Conservation (phyloP, 2,329 filamentous ascomycete species). For the Fusarium redolens region DNA sequence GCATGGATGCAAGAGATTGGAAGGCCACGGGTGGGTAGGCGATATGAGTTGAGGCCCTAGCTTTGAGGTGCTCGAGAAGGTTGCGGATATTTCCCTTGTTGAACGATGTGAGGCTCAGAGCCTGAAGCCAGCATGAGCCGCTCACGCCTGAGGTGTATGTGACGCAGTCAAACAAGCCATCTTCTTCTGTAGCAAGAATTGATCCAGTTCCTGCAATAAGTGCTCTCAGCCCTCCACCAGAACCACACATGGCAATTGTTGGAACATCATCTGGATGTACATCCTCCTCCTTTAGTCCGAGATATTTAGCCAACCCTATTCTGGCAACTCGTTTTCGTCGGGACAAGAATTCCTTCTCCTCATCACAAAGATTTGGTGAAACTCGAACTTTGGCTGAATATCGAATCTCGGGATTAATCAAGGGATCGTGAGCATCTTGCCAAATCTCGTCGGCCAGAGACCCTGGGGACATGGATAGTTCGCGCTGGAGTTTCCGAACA, state of each 20-base stretch:
- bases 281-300: constrained; percentile 79
- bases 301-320: constrained; percentile 82
- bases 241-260: constrained; percentile 92
- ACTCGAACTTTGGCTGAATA: constrained; percentile 86
- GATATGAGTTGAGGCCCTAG: constrained; percentile 86
- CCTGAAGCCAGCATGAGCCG: constrained; percentile 94
- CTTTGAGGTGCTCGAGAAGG: constrained; percentile 87
- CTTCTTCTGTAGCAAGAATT: constrained; percentile 83
- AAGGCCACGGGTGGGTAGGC: constrained; percentile 91
- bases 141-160: constrained; percentile 97
- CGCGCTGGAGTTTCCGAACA: constrained; percentile 84
- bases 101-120: constrained; percentile 81
- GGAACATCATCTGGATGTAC: constrained; percentile 95
- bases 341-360: constrained; percentile 80
- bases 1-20: constrained; percentile 82
- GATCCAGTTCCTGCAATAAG: constrained; percentile 92
- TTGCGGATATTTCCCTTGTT: constrained; percentile 73
- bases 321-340: constrained; percentile 76
- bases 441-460: constrained; percentile 94
- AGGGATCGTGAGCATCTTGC: constrained; percentile 87
- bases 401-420: constrained; percentile 86
- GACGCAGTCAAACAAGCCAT: constrained; percentile 90
- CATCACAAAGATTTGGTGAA: constrained; percentile 81
- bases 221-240: constrained; percentile 89
- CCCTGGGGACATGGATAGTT: constrained; percentile 87